Evolutionary conservation across 306 rosid species (phyloP).

Genomic region (Cucurbita argyrosperma): DNA sequence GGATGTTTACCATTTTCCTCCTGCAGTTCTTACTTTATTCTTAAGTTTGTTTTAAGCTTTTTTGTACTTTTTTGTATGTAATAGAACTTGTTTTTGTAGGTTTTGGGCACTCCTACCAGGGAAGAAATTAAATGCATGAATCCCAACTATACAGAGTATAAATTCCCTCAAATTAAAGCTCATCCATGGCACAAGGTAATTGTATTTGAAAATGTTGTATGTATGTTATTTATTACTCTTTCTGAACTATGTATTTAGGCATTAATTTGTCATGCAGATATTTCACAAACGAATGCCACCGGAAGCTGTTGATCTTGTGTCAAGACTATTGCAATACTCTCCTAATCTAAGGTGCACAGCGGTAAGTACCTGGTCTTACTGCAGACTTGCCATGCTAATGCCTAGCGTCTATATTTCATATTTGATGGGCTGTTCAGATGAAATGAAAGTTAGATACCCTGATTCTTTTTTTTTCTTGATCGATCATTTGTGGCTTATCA

Average conservation of each 20-base stretch:
- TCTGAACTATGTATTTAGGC: neutral
- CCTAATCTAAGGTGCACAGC: constrained; percentile 87
- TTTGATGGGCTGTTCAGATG: neutral
- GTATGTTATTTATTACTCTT: neutral
- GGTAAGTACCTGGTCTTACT: constrained; percentile 30
- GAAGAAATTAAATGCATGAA: constrained; percentile 99
- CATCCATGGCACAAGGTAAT: constrained; percentile 99
- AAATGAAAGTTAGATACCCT: neutral
- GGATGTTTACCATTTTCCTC: neutral
- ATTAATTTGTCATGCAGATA: constrained; percentile 31
- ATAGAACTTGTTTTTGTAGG: constrained; percentile 27
- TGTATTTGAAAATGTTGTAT: neutral
- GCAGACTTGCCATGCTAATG: neutral
- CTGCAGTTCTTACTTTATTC: neutral
- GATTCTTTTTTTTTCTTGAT: neutral
- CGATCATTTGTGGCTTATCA: neutral
- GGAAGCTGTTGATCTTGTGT: constrained; percentile 95
- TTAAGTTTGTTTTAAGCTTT: neutral
- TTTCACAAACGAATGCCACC: constrained; percentile 98
- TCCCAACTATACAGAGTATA: constrained; percentile 94
- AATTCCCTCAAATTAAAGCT: constrained; percentile 95
- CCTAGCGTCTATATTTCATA: neutral
- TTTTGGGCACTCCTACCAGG: constrained; percentile 94
- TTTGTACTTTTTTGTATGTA: neutral
- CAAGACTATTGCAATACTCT: constrained; percentile 85